Evolutionary conservation across 805 yeast genomes (phyloP).

Genomic region (Torulaspora microellipsoides): DNA sequence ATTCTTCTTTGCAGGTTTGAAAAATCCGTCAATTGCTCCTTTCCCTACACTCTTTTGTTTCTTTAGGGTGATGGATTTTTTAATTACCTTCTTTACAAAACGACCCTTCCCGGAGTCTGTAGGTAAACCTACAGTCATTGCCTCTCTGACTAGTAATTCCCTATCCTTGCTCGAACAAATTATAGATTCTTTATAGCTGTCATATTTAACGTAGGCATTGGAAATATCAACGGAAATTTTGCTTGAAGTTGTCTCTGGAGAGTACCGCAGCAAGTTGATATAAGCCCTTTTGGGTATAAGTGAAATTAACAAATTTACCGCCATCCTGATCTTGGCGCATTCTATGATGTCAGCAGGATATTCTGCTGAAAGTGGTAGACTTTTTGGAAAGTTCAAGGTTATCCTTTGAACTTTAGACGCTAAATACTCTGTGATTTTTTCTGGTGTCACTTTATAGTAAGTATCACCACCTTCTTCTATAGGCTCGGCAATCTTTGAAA

Average conservation of each 20-base stretch:
- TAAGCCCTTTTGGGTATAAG: constrained; percentile 45
- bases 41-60: constrained; percentile 46
- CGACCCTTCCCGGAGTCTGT: constrained; percentile 12
- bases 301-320: constrained; percentile 42
- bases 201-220: constrained; percentile 33
- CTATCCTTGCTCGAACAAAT: constrained; percentile 22
- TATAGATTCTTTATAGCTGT: constrained; percentile 23
- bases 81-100: constrained; percentile 22
- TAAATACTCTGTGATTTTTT: constrained; percentile 39
- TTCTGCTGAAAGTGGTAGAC: constrained; percentile 31
- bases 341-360: constrained; percentile 34
- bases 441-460: constrained; percentile 43
- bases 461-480: constrained; percentile 42
- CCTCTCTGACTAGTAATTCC: constrained; percentile 31
- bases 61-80: constrained; percentile 31
- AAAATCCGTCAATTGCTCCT: constrained; percentile 70
- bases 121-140: constrained; percentile 29
- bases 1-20: constrained; percentile 35
- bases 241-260: constrained; percentile 6
- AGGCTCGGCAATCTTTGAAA: constrained; percentile 38
- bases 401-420: constrained; percentile 38
- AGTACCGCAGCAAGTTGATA: constrained; percentile 16
- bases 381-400: constrained; percentile 36
- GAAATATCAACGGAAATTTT: constrained; percentile 18
- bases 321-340: constrained; percentile 36